Evolutionary conservation across 1,284 basidiomycete genomes (phyloP), one percentile per base, ranked within the genome.

Genomic region (Ceratobasidium sp.): DNA sequence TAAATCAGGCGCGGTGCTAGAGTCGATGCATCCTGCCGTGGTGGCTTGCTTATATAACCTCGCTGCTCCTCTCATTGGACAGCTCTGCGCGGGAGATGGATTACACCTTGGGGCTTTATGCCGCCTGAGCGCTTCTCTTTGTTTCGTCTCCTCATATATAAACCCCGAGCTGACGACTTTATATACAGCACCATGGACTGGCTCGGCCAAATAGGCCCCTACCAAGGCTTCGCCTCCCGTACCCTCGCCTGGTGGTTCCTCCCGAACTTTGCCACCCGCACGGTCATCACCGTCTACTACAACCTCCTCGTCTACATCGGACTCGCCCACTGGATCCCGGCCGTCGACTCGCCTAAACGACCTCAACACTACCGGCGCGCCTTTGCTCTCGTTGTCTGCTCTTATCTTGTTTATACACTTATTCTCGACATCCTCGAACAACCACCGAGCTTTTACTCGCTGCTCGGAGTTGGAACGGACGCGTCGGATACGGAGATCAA

Each of bases 401-500:
- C 87, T 4, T 96, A 94, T 83, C 90, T 95, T 4, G 82, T 89
- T 13, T 94, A 92, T 84, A 93, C 90, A 56, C 86, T 94, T 77
- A 81, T 90, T 44, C 85, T 90, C 76, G 89, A 90, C 0, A 87
- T 90, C 2, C 84, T 85, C n/a, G 86, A 88, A 1, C 88, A 91
- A 81, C 86, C 87, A 9, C 89, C 88, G 2, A 95, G 94, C 83
- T 95, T 92, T 85, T 97, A 96, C 83, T 88, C 93, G 79, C 86
- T 94, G 15, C 89, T 97, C 13, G 90, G 89, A 1, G 91, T 95
- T 0, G 80, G 85, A 3, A 89, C 90, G 3, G 85, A 86, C 33
- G 92, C 91, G 0, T 91, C 93, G 82, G 91, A 93, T 66, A 87
- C 87, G 67, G 89, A 88, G 10, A 87, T 97, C 73, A 94, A 92